phyloP scores from a whole-genome alignment of 768 basidiomycete genomes.

The Hirschioporus abietinus region DNA sequence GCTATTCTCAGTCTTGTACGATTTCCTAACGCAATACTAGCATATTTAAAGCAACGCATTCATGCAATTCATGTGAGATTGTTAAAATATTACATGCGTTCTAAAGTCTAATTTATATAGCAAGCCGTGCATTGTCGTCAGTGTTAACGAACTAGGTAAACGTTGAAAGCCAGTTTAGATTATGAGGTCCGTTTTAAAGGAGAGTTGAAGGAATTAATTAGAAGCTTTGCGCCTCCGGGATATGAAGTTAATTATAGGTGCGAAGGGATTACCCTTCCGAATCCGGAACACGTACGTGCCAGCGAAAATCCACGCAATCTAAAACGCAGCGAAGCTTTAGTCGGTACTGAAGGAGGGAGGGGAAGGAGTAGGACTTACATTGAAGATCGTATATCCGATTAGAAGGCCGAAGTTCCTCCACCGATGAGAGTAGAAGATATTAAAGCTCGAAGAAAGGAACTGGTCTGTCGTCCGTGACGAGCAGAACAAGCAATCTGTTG shows the following conservation, averaged over 20 bases:
- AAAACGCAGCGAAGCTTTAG: background rate
- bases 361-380: conserved; percentile 30
- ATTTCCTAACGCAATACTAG: too few relatives aligned
- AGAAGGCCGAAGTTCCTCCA: conserved; percentile 55
- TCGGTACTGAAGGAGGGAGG: conserved; percentile 4
- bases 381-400: conserved; percentile 42
- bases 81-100: background rate
- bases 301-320: conserved; percentile 26
- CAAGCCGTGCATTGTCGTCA: background rate
- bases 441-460: conserved; percentile 25
- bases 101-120: background rate
- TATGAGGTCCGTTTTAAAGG: background rate
- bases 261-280: conserved; percentile 13
- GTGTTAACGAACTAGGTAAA: background rate
- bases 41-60: background rate
- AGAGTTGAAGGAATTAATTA: background rate
- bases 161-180: background rate
- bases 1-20: too few relatives aligned
- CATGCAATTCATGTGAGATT: background rate
- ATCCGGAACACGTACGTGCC: conserved; percentile 29
- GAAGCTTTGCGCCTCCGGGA: background rate
- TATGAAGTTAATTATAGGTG: background rate
- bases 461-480: conserved; percentile 26
- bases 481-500: conserved; percentile 47
- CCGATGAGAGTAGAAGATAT: conserved; percentile 28